Percentiles rank a stretch among this genome's conserved stretches.
Conservation (phyloP, 768 basidiomycete genomes). For the Boletus rex-veris region DNA sequence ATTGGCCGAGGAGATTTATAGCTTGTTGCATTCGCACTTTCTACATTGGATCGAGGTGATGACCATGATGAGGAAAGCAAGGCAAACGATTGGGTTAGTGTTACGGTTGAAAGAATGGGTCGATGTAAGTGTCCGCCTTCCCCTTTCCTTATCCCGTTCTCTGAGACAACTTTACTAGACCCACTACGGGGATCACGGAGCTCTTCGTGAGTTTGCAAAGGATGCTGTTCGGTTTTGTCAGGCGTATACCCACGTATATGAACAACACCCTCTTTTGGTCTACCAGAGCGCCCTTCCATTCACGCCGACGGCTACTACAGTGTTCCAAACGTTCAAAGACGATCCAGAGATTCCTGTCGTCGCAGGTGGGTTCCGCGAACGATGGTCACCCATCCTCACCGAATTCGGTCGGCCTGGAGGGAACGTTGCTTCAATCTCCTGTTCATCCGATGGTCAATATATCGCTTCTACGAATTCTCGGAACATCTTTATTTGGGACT, state of each 20-base stretch:
- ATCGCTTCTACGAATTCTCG: conserved; percentile 25
- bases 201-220: conserved; percentile 17
- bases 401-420: conserved; percentile 22
- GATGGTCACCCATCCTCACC: conserved; percentile 31
- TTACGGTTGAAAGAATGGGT: conserved; percentile 27
- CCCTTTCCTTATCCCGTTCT: not conserved
- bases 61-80: conserved; percentile 29
- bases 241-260: conserved; percentile 28
- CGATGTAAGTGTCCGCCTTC: conserved; percentile 12
- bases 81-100: conserved; percentile 30
- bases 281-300: conserved; percentile 32
- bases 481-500: conserved; percentile 24
- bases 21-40: conserved; percentile 25
- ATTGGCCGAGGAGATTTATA: conserved; percentile 13
- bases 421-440: conserved; percentile 18
- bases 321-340: conserved; percentile 28
- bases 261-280: conserved; percentile 33
- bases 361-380: conserved; percentile 28
- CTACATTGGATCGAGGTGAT: conserved; percentile 35
- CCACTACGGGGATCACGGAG: conserved; percentile 9
- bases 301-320: conserved; percentile 22
- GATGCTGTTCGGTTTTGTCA: conserved; percentile 33
- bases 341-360: conserved; percentile 22
- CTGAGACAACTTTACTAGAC: conserved; percentile 10
- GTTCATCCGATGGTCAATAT: conserved; percentile 28